These are phyloP conservation scores for Plectosphaerella plurivora DNA, from an alignment of 2,329 filamentous ascomycete genomes.

Conservation along the genomic window DNA sequence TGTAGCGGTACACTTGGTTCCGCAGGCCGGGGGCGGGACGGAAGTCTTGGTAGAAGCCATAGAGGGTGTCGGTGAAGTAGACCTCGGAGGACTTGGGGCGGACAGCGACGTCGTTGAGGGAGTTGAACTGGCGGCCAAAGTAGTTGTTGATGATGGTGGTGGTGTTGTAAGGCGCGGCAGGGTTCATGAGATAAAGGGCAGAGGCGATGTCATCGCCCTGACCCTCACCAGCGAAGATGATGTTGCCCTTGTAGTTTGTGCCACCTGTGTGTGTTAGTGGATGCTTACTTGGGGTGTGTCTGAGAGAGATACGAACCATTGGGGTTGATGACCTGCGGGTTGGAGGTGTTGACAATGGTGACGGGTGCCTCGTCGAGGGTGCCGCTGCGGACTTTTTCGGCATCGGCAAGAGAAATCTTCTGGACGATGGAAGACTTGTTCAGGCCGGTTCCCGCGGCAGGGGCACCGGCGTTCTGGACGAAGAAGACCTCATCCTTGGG, in stretches of 20 bases:
- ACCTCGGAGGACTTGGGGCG: conserved; percentile 50
- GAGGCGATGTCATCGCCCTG: conserved; percentile 36
- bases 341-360: conserved; percentile 29
- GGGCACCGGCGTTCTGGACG: conserved; percentile 44
- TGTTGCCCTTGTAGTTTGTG: conserved; percentile 43
- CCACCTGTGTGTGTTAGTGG: conserved; percentile 27
- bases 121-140: conserved; percentile 56
- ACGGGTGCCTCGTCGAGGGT: conserved; percentile 35
- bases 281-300: background rate
- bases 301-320: conserved; percentile 32
- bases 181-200: conserved; percentile 37
- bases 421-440: conserved; percentile 45
- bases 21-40: conserved; percentile 46
- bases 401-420: conserved; percentile 42
- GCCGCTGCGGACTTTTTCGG: conserved; percentile 32
- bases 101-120: conserved; percentile 52
- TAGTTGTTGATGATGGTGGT: conserved; percentile 54
- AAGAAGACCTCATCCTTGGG: conserved; percentile 50
- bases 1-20: conserved; percentile 55
- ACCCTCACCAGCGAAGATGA: conserved; percentile 46
- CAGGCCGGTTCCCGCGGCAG: conserved; percentile 42
- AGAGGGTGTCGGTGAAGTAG: conserved; percentile 62
- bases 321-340: conserved; percentile 42
- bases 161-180: conserved; percentile 42
- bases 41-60: conserved; percentile 56